Base-by-base conservation (phyloP, 352 stramenopile species). In the Globisporangium radiosum region DNA sequence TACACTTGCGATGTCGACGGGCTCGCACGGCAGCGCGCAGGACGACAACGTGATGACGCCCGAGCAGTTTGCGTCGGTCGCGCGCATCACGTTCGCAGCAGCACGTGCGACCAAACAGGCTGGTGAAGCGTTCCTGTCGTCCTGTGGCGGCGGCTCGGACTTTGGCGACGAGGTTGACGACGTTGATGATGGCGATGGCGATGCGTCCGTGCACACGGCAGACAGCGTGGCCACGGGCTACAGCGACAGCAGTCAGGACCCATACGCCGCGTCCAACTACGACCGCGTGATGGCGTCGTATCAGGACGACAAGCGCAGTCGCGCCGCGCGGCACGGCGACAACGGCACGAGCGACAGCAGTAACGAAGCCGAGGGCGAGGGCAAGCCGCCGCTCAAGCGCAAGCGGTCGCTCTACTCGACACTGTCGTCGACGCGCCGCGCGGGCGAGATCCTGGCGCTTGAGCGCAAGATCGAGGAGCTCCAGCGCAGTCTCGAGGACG, bases 191-290 rank as follows among this genome's bases (percentile, higher is more conserved):
- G 10, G 40, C 49, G 36, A 54, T 25, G 43, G 57, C 50, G 25
- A 50, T 42, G 53, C 47, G 33, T 53, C 45, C 19, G 38, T 59
- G 42, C 54, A 40, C 9, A 57, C 49, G 10, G 44, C 51, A 10
- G 51, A 59, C 33, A 53, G 50, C 17, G 15, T 50, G 14, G 13
- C n/a, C 43, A 47, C 43, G 2, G 43, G 43, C 43, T 89, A 66
- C 5, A 85, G 73, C 25, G 73, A 80, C 57, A 64, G 65, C 43
- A 73, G 64, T 25, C 62, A 71, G 9, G 72, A 88, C 17, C 78
- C 78, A 33, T 88, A 87, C 53, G 76, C 81, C 6, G 68, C 69
- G 0, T 73, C 64, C 0, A 87, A 87, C 54, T 91, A 88, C 53
- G 76, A 87, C 19, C 77, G 78, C 43, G 56, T 83, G 13, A 88